A percentile compares a stretch with the other conserved stretches of the same genome.
These are phyloP conservation scores for Cryphonectria nitschkei DNA, from an alignment of 2,329 filamentous ascomycete species.

Conservation along the genomic window DNA sequence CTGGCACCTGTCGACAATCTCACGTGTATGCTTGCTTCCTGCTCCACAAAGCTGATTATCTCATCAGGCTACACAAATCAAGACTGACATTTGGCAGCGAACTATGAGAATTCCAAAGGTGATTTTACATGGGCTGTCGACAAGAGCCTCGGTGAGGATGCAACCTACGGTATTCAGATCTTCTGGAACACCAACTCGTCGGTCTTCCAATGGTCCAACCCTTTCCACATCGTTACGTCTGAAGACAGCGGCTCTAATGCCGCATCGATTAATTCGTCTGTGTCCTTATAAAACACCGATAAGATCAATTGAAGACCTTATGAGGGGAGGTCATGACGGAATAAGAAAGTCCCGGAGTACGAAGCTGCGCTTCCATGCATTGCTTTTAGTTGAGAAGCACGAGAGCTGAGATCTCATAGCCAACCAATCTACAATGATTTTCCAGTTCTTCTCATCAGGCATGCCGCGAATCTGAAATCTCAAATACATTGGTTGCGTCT, in stretches of 20 bases:
- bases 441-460: neutral
- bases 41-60: no score
- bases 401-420: neutral
- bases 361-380: neutral
- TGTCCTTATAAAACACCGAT: neutral
- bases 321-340: neutral
- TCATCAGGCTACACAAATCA: neutral
- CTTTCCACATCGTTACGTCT: slow-evolving; percentile 1
- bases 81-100: neutral
- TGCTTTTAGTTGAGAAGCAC: neutral
- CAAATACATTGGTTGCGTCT: neutral
- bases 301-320: neutral
- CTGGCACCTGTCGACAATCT: slow-evolving; percentile 37
- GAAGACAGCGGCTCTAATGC: neutral
- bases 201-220: slow-evolving; percentile 8
- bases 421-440: neutral
- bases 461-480: neutral
- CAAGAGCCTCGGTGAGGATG: slow-evolving; percentile 3
- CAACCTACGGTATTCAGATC: slow-evolving; percentile 1
- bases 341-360: neutral
- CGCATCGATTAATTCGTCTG: neutral
- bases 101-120: slow-evolving; percentile 6
- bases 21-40: neutral
- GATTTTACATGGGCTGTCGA: neutral
- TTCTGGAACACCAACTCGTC: neutral